Percentiles rank a stretch among this genome's conserved stretches.
phyloP scores from a whole-genome alignment of 2,329 filamentous ascomycete genomes.

The Colletotrichum magnum region DNA sequence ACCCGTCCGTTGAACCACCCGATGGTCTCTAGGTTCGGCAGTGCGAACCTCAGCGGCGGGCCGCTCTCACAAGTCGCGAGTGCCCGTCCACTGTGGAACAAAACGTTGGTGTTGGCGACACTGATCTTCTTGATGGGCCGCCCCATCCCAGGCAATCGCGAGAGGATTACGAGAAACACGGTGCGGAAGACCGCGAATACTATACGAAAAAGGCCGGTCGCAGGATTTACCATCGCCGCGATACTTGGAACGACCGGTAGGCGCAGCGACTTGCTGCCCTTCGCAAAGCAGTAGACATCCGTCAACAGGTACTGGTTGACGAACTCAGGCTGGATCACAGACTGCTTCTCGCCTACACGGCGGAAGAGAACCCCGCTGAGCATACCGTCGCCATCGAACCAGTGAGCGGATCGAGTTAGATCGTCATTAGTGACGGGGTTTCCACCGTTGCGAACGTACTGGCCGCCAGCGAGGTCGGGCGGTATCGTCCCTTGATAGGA shows the following conservation, averaged over 20 bases:
- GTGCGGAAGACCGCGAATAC: constrained; percentile 68
- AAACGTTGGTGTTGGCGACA: constrained; percentile 76
- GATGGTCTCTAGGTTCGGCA: constrained; percentile 76
- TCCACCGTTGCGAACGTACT: constrained; percentile 81
- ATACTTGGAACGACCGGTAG: constrained; percentile 77
- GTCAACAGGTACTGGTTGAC: constrained; percentile 80
- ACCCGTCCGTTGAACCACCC: constrained; percentile 77
- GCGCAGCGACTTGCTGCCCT: constrained; percentile 60
- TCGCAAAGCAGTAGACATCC: constrained; percentile 72
- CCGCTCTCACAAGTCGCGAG: constrained; percentile 80
- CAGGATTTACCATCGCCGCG: constrained; percentile 74
- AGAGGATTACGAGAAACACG: constrained; percentile 70
- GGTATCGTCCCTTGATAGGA: constrained; percentile 72
- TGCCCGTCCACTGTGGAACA: constrained; percentile 78
- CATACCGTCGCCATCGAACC: constrained; percentile 85
- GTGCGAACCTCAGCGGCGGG: constrained; percentile 74
- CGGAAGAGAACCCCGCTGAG: constrained; percentile 76
- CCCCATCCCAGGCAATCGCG: constrained; percentile 68
- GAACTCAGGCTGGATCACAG: constrained; percentile 71
- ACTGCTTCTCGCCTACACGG: constrained; percentile 49
- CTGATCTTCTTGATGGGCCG: constrained; percentile 75
- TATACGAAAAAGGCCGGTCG: constrained; percentile 65
- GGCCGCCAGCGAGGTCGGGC: constrained; percentile 74
- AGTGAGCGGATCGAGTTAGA: constrained; percentile 74
- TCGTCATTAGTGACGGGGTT: constrained; percentile 76